Base-by-base conservation (phyloP, 106 monocot genomes). In the Dendrobium officinale region DNA sequence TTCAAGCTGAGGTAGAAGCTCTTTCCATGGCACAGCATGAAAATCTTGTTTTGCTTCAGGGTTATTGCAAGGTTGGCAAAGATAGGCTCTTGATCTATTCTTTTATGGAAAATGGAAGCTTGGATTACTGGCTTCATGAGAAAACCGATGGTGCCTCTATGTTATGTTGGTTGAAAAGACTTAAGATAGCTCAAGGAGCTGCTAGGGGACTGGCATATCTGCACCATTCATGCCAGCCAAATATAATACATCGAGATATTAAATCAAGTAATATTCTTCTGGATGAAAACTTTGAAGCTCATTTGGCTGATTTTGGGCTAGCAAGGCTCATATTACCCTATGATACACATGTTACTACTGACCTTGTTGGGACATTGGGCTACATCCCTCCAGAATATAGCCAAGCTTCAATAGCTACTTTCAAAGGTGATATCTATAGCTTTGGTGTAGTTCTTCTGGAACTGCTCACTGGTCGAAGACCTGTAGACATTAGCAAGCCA, bases 101-200 rank as follows among this genome's bases (percentile, higher is more conserved):
- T 24, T 83, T 67, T 42, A 83, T 83, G 83, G 83, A 83, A 49
- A 83, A 83, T 33, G 83, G 83, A 10, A 83, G 83, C 73, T 43
- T 83, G 51, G 83, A 83, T 67, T 59, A 83, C 56, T 83, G 83
- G 83, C 83, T 83, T 55, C 83, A 83, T 58, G 83, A 83, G 78
- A 83, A n/a, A 48, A 9, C 55, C 15, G 83, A 79, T 44, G 83
- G 72, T 17, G 55, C 55, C 16, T 42, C 78, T 22, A 73, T 44
- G 16, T 31, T 83, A 40, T 41, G 27, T 45, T 83, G 83, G 83
- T 47, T 20, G 3, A 83, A 29, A 20, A 83, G 83, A 44, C 55
- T 83, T 2, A 66, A 83, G n/a, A 79, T 79, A 55, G 78, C 83
- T 29, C 78, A 79, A 73, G 83, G 83, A 48, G 72, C 83, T 19